Conservation (phyloP, 768 basidiomycete species). For the Boletus rubropictus region DNA sequence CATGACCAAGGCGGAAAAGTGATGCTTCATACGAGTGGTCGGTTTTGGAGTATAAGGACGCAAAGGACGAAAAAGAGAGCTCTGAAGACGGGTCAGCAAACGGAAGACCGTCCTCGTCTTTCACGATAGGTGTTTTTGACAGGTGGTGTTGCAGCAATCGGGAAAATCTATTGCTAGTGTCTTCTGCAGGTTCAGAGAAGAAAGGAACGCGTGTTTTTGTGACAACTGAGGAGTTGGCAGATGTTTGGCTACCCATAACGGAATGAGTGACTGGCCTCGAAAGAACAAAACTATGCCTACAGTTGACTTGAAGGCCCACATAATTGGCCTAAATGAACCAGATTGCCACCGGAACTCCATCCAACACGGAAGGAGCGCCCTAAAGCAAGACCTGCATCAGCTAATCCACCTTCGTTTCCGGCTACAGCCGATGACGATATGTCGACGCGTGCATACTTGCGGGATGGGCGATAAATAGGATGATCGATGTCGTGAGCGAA, state of each 20-base stretch:
- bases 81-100: slow-evolving; percentile 56
- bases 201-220: slow-evolving; percentile 45
- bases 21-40: slow-evolving; percentile 71
- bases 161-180: slow-evolving; percentile 39
- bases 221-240: slow-evolving; percentile 61
- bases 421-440: slow-evolving; percentile 58
- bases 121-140: slow-evolving; percentile 61
- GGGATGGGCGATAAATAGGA: slow-evolving; percentile 62
- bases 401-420: slow-evolving; percentile 57
- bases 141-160: slow-evolving; percentile 76
- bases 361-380: slow-evolving; percentile 86
- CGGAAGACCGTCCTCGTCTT: slow-evolving; percentile 66
- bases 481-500: slow-evolving; percentile 72
- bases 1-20: slow-evolving; percentile 82
- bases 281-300: slow-evolving; percentile 38
- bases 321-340: slow-evolving; percentile 74
- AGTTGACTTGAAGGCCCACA: slow-evolving; percentile 49
- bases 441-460: slow-evolving; percentile 76
- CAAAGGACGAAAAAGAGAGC: slow-evolving; percentile 77
- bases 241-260: slow-evolving; percentile 36
- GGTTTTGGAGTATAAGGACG: slow-evolving; percentile 59
- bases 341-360: slow-evolving; percentile 77
- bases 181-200: slow-evolving; percentile 29
- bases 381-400: slow-evolving; percentile 80
- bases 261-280: slow-evolving; percentile 6